Conservation (phyloP, 2,329 filamentous ascomycete genomes). For the Paraphoma sp. region DNA sequence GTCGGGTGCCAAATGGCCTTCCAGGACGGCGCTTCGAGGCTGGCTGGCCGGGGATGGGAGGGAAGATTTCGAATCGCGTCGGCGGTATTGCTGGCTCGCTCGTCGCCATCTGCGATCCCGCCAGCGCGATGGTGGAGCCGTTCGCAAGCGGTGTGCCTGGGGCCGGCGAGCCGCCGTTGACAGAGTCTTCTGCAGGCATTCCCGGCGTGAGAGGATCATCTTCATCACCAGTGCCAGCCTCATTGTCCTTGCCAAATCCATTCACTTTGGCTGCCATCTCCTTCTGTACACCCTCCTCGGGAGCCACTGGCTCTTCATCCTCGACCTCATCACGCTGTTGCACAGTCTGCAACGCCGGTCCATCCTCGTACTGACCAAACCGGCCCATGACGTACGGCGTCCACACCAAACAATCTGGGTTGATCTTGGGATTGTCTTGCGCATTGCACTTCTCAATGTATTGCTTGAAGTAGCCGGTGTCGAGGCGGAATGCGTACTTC, state of each 20-base stretch:
- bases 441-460: conserved; percentile 89
- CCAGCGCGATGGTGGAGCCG: conserved; percentile 34
- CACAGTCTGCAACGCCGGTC: conserved; percentile 81
- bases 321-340: conserved; percentile 81
- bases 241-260: conserved; percentile 21
- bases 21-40: conserved; percentile 43
- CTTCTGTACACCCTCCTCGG: conserved; percentile 55
- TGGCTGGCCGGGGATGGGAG: conserved; percentile 64
- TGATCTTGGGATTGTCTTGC: conserved; percentile 86
- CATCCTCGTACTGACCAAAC: conserved; percentile 81
- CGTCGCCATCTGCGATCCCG: conserved; percentile 36
- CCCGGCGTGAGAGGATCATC: conserved; percentile 23
- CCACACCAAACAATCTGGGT: conserved; percentile 84
- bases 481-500: conserved; percentile 86
- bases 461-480: conserved; percentile 82
- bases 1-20: conserved; percentile 46
- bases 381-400: conserved; percentile 97
- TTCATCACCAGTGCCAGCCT: conserved; percentile 18
- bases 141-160: conserved; percentile 43
- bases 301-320: conserved; percentile 48
- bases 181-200: conserved; percentile 34
- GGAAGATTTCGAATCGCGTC: conserved; percentile 79
- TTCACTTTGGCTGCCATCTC: conserved; percentile 33
- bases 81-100: conserved; percentile 64
- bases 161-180: conserved; percentile 38